Percentiles rank a stretch among this genome's conserved stretches.
phyloP scores from a whole-genome alignment of 192 early-diverging fungal species.

The Linnemannia elongata region DNA sequence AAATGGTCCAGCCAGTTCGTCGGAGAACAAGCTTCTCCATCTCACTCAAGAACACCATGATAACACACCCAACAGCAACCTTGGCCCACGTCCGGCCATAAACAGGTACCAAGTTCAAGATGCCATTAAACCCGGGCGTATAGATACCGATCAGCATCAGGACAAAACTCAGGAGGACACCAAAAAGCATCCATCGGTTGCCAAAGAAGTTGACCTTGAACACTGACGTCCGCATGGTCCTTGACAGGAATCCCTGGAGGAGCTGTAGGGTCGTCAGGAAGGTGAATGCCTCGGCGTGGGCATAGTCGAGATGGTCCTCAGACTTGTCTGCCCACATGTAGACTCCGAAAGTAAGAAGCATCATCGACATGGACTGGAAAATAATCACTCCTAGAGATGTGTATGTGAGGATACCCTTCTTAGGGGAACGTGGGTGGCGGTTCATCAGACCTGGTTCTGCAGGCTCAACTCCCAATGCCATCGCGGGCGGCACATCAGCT shows the following conservation, averaged over 20 bases:
- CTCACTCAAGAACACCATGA: constrained; percentile 73
- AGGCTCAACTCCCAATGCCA: constrained; percentile 93
- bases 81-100: constrained; percentile 74
- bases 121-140: constrained; percentile 69
- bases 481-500: constrained; percentile 96
- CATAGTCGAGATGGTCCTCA: constrained; percentile 38
- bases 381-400: constrained; percentile 75
- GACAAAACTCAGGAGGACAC: constrained; percentile 77
- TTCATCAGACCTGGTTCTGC: constrained; percentile 88
- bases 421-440: constrained; percentile 83
- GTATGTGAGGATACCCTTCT: constrained; percentile 78
- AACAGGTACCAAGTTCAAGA: constrained; percentile 58
- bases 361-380: constrained; percentile 81
- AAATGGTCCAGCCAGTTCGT: constrained; percentile 41
- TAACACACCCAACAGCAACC: constrained; percentile 66
- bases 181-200: constrained; percentile 87
- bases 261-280: constrained; percentile 91
- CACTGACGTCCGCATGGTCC: constrained; percentile 78
- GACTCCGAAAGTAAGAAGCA: constrained; percentile 70
- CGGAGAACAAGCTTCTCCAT: constrained; percentile 64
- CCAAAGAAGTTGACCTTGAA: constrained; percentile 81
- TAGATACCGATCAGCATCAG: constrained; percentile 87
- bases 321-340: constrained; percentile 68
- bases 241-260: constrained; percentile 87
- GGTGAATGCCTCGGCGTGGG: constrained; percentile 79